A percentile compares a stretch with the other conserved stretches of the same genome.
These are phyloP conservation scores for Gaertneriomyces sp. DNA, from an alignment of 192 early-diverging fungal genomes.

Conservation along the genomic window DNA sequence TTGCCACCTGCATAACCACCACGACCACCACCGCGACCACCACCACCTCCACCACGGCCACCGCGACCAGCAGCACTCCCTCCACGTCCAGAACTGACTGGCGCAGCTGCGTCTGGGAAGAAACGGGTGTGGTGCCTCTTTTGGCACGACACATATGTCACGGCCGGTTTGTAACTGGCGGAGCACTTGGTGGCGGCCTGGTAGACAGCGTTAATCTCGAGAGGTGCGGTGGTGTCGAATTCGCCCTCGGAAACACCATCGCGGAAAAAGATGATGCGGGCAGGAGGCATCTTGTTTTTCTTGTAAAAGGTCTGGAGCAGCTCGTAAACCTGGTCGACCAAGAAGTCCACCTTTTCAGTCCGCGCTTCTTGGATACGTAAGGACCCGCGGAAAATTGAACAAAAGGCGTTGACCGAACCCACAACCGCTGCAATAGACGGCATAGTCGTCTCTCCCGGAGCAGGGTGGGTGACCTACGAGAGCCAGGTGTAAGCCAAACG, in stretches of 20 bases:
- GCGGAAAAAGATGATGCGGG: conserved; percentile 80
- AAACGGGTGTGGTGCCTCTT: conserved; percentile 80
- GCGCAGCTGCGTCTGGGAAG: conserved; percentile 29
- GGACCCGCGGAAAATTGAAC: neutral
- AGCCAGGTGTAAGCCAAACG: neutral
- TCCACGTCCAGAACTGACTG: conserved; percentile 8
- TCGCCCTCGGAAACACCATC: conserved; percentile 79
- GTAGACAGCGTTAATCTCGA: conserved; percentile 67
- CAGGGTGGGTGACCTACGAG: conserved; percentile 29
- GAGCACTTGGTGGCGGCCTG: conserved; percentile 51
- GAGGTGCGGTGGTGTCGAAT: conserved; percentile 60
- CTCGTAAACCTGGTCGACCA: conserved; percentile 38
- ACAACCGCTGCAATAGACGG: conserved; percentile 79
- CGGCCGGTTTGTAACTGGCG: conserved; percentile 54
- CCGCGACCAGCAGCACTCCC: neutral
- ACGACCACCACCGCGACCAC: conserved; percentile 3
- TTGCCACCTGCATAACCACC: neutral
- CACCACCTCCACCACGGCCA: conserved; percentile 20
- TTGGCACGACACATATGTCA: conserved; percentile 50
- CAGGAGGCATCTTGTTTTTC: conserved; percentile 64
- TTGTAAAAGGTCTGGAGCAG: conserved; percentile 51
- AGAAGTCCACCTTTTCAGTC: neutral
- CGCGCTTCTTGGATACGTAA: conserved; percentile 2
- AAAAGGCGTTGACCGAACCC: conserved; percentile 58
- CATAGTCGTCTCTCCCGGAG: conserved; percentile 8